Percentiles rank a stretch among this genome's conserved stretches.
Evolutionary conservation across 2,329 filamentous ascomycete genomes (phyloP).

Genomic region (Ascocoryne sarcoides): DNA sequence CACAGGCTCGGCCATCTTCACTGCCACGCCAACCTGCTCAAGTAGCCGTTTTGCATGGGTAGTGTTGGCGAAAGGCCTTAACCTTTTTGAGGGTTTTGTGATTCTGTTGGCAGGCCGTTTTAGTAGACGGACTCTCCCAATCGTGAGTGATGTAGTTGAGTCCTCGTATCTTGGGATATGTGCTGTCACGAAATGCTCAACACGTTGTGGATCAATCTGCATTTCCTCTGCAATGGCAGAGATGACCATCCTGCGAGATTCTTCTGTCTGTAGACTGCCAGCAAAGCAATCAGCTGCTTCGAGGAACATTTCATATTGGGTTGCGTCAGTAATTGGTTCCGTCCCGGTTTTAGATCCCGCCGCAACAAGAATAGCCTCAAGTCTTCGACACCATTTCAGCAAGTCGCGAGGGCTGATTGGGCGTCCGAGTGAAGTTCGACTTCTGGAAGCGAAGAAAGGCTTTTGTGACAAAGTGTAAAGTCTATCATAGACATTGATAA

Average conservation of each 20-base stretch:
- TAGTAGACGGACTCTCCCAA: conserved; percentile 56
- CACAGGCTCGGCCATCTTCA: conserved; percentile 78
- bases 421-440: conserved; percentile 39
- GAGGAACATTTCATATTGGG: conserved; percentile 78
- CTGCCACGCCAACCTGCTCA: conserved; percentile 78
- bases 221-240: conserved; percentile 75
- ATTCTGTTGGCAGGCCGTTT: conserved; percentile 39
- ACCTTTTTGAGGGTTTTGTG: conserved; percentile 42
- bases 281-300: conserved; percentile 91
- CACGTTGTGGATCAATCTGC: conserved; percentile 73
- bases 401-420: conserved; percentile 67
- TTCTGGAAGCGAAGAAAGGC: conserved; percentile 35
- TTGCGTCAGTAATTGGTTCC: conserved; percentile 64
- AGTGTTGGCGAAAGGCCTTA: conserved; percentile 77
- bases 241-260: conserved; percentile 51
- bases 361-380: conserved; percentile 55
- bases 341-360: conserved; percentile 55
- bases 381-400: conserved; percentile 80
- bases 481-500: conserved; percentile 50
- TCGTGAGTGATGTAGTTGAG: conserved; percentile 44
- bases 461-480: conserved; percentile 38
- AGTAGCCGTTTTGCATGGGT: conserved; percentile 74
- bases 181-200: conserved; percentile 65
- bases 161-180: conserved; percentile 65
- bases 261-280: conserved; percentile 62